These are phyloP conservation scores for Thalassia testudinum DNA, from an alignment of 116 monocot genomes.

Conservation along the genomic window DNA sequence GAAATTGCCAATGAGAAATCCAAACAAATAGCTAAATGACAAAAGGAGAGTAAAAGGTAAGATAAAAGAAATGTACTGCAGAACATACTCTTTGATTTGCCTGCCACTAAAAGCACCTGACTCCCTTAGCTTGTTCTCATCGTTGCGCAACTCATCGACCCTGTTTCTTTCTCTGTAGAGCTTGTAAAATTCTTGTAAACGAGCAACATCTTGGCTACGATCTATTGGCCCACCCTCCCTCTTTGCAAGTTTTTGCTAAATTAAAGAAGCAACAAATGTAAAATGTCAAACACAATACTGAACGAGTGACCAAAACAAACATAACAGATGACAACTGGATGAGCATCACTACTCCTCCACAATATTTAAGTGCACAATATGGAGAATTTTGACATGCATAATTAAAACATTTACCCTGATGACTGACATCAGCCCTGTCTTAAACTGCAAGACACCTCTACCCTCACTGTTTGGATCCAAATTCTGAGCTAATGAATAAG, in stretches of 20 bases:
- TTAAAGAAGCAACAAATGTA: background rate
- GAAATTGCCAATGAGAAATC: too few relatives aligned
- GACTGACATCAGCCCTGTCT: constrained; percentile 82
- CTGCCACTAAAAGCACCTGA: constrained; percentile 78
- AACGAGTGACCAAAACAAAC: background rate
- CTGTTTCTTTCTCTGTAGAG: constrained; percentile 63
- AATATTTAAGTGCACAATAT: too few relatives aligned
- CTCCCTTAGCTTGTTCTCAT: constrained; percentile 85
- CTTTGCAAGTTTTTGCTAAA: constrained; percentile 90
- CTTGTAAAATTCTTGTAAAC: constrained; percentile 88
- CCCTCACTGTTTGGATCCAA: constrained; percentile 87
- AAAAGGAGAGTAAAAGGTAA: background rate
- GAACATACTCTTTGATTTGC: constrained; percentile 57
- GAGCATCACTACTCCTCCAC: too few relatives aligned
- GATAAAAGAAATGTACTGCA: background rate
- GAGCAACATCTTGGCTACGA: constrained; percentile 63
- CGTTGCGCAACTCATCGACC: constrained; percentile 65
- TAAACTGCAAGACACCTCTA: constrained; percentile 82
- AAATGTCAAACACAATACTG: background rate
- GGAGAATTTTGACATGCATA: too few relatives aligned
- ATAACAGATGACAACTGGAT: too few relatives aligned
- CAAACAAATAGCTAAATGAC: background rate
- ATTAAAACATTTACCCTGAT: constrained; percentile 45
- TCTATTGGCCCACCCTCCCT: constrained; percentile 67
- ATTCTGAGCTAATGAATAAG: constrained; percentile 85